Evolutionary conservation across 1,139 yeast genomes (phyloP), one percentile per base, ranked within the genome.

Genomic region (Wickerhamomyces sp.): DNA sequence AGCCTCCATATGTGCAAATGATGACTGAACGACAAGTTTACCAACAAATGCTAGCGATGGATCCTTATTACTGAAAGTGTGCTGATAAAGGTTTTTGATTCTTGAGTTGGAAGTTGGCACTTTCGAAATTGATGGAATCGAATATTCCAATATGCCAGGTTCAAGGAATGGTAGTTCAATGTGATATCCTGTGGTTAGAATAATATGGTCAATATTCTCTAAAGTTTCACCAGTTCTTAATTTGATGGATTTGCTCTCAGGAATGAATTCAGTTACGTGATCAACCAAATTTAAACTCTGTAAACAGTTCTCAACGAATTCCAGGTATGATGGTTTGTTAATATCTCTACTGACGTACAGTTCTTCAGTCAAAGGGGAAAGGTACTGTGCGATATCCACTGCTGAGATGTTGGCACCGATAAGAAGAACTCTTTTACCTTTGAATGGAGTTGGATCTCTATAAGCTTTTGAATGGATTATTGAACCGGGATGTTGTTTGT

Each of bases 321-420:
- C 20, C 11, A 27, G 16, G 7, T 23, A 23, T 18, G 24, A 5
- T 20, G 19, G 3, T 27, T 8, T 11, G 21, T 21, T 12, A 4
- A 16, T 14, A 44, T 68, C 6, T 72, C 69, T 23, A 63, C 55
- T 28, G 51, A 49, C 67, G 53, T 68, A 70, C 13, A 75, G 62
- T 20, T 58, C 51, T 5, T 57, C 45, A 24, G 73, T 64, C 2
- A 52, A 52, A 5, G 62, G 58, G 3, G 69, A 65, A 23, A 73
- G 42, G 50, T 78, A 84, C 39, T 63, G 66, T 1, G 78, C 68
- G 35, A 78, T 62, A 47, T 79, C 87, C 9, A 69, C 62, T 2
- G 81, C 85, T 6, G 82, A 74, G 11, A 82, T 76, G 1, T 79
- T 74, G 45, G 73, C 74, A 1, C 86, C 87, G 5, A 79, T 68